Conservation (phyloP, 257 asterid genomes). For the Solanum sejunctum region DNA sequence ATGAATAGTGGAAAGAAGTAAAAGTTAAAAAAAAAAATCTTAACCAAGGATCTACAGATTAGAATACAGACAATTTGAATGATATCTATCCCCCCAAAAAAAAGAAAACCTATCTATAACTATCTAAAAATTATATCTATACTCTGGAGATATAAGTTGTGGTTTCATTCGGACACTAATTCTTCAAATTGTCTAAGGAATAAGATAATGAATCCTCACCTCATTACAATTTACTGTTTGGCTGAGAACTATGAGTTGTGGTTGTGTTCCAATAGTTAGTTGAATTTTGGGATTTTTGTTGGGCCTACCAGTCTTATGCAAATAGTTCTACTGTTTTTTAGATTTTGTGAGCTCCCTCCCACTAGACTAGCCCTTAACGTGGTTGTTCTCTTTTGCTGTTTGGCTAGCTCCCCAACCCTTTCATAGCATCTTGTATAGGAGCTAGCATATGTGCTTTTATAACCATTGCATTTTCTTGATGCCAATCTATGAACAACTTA, state of each 20-base stretch:
- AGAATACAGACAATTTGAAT: not conserved
- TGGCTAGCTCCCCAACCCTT: not conserved
- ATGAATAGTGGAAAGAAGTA: not conserved
- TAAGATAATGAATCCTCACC: not conserved
- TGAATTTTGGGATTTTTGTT: not conserved
- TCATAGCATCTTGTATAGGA: not conserved
- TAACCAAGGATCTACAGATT: not conserved
- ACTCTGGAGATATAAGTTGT: not conserved
- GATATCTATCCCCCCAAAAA: not conserved
- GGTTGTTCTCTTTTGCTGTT: not conserved
- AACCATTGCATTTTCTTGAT: not conserved
- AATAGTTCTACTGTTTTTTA: not conserved
- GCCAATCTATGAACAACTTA: not conserved
- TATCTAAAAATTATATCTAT: not conserved
- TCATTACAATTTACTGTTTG: not conserved
- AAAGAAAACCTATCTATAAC: not conserved
- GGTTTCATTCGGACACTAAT: not conserved
- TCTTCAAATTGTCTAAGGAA: not conserved
- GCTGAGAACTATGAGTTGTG: not conserved
- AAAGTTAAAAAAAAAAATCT: not conserved
- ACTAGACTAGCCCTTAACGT: not conserved
- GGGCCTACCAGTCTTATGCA: not conserved
- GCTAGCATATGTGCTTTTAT: not conserved
- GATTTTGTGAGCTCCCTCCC: not conserved
- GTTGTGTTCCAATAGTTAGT: not conserved